Percentiles rank a stretch among this genome's conserved stretches.
Conservation (phyloP, 768 basidiomycete species). For the Mycena metata region DNA sequence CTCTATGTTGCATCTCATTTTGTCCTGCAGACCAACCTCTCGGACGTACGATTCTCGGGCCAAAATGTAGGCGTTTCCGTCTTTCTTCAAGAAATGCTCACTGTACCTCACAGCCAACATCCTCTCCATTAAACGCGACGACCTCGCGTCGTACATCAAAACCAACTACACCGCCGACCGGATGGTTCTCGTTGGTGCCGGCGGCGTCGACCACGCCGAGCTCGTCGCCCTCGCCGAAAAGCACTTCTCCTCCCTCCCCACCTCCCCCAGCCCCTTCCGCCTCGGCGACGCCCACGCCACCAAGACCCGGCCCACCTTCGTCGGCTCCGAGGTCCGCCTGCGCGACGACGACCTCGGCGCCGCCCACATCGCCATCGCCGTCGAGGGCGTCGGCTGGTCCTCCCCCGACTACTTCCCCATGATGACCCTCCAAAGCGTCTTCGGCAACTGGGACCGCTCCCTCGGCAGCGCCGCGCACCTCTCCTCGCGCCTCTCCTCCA, state of each 20-base stretch:
- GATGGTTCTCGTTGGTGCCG: conserved; percentile 98
- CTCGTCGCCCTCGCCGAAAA: conserved; percentile 96
- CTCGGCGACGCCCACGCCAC: conserved; percentile 76
- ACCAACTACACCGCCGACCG: conserved; percentile 99
- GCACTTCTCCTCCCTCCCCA: conserved; percentile 91
- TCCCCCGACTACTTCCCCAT: conserved; percentile 99
- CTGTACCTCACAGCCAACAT: too few relatives aligned
- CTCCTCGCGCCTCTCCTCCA: conserved; percentile 91
- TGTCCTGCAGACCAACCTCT: conserved; percentile 83
- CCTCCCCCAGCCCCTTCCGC: conserved; percentile 88
- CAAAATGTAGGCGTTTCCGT: conserved; percentile 73
- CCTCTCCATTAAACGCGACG: conserved; percentile 92
- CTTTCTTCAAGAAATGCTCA: too few relatives aligned
- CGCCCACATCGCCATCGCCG: conserved; percentile 95
- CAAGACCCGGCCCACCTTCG: conserved; percentile 83
- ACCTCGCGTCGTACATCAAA: conserved; percentile 92
- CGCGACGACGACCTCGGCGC: conserved; percentile 93
- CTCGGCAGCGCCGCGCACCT: conserved; percentile 92
- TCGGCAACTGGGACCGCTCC: conserved; percentile 99
- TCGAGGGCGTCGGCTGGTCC: conserved; percentile 98
- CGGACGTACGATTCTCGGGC: conserved; percentile 97
- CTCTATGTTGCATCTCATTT: conserved; percentile 24
- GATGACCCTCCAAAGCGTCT: conserved; percentile 97
- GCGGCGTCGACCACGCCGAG: conserved; percentile 92
- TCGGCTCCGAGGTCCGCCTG: conserved; percentile 95